Evolutionary conservation across 495 filamentous ascomycete genomes (phyloP), one percentile per base, ranked within the genome.

Genomic region (Talaromyces liani): DNA sequence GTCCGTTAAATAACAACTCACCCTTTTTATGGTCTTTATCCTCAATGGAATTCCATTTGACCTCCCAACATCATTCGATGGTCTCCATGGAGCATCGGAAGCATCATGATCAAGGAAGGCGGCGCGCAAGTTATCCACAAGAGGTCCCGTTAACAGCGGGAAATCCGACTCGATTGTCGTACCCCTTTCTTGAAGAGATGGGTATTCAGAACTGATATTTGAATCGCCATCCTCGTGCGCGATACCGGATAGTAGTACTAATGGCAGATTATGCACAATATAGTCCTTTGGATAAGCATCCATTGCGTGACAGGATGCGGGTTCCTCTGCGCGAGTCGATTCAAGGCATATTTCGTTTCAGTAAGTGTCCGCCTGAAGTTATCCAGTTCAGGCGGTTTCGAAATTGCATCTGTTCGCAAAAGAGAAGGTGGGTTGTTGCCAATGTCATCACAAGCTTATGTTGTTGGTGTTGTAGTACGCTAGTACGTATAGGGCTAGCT

Each of bases 251-350:
- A 94, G 80, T 22, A 95, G 73, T 63, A 97, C 75, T 39, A 94
- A 82, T 16, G 92, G 92, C 63, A 91, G 78, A 71, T 91, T 91
- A 75, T 92, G 91, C 73, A 85, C 82, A 75, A 93, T 78, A 76
- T 91, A 93, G 69, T 87, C 86, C 66, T 80, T 72, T 45, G 92
- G 91, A 76, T 94, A 96, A 65, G 85, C 91, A 78, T 97, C 91
- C 92, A 97, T 97, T 70, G 75, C 75, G 75, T 24, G 76, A 77
- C 73, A 71, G 66, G 63, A 63, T 60, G 63, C 71, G 65, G 62
- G 70, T 66, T 39, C 29, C 27, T 16, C 51, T 24, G 61, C 36
- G 61, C 59, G 55, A 61, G 58, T 41, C 56, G 14, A 63, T 67
- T 80, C 78, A 80, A 70, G 72, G 70, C 78, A 80, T 80, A n/a